Percentiles rank a stretch among this genome's conserved stretches.
Conservation (phyloP, 129 eudicot species). For the Saposhnikovia divaricata region DNA sequence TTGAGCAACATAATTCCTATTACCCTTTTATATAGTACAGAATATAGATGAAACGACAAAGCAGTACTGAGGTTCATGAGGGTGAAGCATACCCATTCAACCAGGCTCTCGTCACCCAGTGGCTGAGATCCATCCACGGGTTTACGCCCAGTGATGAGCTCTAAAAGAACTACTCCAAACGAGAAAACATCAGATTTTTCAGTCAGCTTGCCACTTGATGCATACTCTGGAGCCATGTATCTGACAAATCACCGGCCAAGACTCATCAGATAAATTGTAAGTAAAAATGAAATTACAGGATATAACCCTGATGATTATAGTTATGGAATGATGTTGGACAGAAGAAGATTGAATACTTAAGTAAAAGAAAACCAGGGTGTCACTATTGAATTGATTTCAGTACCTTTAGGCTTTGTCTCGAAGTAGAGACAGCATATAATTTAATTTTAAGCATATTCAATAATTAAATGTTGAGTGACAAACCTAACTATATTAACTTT, state of each 20-base stretch:
- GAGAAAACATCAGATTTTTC: slow-evolving; percentile 89
- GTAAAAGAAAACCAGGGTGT: not conserved
- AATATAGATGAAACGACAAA: not conserved
- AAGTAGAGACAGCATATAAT: not conserved
- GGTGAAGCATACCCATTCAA: slow-evolving; percentile 66
- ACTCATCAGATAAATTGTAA: slow-evolving; percentile 8
- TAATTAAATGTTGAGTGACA: not conserved
- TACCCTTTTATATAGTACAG: not conserved
- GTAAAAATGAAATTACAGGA: not conserved
- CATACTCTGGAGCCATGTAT: slow-evolving; percentile 97
- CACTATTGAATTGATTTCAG: not conserved
- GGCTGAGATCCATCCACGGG: slow-evolving; percentile 86
- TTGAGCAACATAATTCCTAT: not conserved
- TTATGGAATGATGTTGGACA: not conserved
- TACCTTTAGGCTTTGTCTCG: not conserved
- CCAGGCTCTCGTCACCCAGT: slow-evolving; percentile 78
- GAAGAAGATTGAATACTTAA: not conserved
- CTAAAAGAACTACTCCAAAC: slow-evolving; percentile 77
- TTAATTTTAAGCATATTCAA: not conserved
- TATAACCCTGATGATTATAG: not conserved
- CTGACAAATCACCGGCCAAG: slow-evolving; percentile 27
- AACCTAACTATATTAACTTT: not conserved
- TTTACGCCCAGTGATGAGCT: slow-evolving; percentile 87
- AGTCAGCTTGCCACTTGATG: slow-evolving; percentile 86
- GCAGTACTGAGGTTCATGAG: slow-evolving; percentile 1